Evolutionary conservation across 2,329 filamentous ascomycete genomes (phyloP).

Genomic region (Talaromyces marneffei): DNA sequence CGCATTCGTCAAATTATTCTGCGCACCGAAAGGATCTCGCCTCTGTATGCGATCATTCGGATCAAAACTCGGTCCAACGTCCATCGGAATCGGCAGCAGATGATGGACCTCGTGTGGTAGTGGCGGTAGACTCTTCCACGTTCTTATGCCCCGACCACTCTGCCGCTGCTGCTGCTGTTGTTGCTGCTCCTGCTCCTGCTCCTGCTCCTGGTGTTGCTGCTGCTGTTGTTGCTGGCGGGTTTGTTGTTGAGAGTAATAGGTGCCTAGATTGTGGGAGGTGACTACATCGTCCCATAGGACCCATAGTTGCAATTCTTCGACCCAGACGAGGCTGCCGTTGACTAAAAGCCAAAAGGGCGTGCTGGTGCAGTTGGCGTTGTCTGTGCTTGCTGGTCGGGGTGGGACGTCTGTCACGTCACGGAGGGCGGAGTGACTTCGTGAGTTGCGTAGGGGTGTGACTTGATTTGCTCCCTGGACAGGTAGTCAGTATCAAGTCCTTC

Average conservation of each 20-base stretch:
- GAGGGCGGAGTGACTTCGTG: conserved; percentile 6
- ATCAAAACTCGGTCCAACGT: not conserved
- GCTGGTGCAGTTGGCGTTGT: not conserved
- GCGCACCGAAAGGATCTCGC: not conserved
- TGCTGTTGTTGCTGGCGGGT: not conserved
- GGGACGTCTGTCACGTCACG: conserved; percentile 6
- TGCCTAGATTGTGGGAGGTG: conserved; percentile 5
- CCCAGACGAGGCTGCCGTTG: conserved; percentile 25
- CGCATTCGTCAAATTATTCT: not conserved
- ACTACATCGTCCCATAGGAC: conserved; percentile 13
- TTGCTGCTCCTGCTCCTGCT: not conserved
- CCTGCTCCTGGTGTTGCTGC: too few relatives aligned
- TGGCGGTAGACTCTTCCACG: conserved; percentile 20
- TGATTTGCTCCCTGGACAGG: not conserved
- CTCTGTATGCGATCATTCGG: not conserved
- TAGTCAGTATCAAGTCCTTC: not conserved
- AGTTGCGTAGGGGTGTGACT: not conserved
- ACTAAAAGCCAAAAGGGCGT: conserved; percentile 5
- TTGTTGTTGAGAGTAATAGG: not conserved
- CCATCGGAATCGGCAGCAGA: conserved; percentile 13
- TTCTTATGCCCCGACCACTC: not conserved
- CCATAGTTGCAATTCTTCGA: conserved; percentile 28
- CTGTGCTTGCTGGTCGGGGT: conserved; percentile 9
- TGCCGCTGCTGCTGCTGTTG: not conserved
- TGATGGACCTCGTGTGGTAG: conserved; percentile 25